These are phyloP conservation scores for Colletotrichum scovillei DNA, from an alignment of 2,329 filamentous ascomycete genomes.

Conservation along the genomic window DNA sequence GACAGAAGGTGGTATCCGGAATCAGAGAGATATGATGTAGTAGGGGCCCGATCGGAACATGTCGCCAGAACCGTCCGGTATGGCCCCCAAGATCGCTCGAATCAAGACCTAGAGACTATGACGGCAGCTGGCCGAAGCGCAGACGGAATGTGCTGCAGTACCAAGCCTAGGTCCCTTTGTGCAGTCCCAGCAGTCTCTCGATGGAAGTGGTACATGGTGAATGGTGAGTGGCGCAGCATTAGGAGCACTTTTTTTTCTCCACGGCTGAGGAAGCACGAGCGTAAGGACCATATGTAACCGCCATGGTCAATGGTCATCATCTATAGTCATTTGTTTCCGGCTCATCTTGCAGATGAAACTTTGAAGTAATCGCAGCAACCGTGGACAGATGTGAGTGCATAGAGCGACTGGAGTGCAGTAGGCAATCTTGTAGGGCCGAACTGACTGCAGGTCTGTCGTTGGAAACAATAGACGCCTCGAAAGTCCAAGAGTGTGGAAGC, in stretches of 20 bases:
- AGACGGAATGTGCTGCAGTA: background rate
- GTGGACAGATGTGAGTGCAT: background rate
- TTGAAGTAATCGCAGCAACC: background rate
- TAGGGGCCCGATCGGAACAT: slow-evolving; percentile 3
- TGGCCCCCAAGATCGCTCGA: background rate
- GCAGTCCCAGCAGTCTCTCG: background rate
- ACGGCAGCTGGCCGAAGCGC: background rate
- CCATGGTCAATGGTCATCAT: background rate
- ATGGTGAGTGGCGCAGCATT: slow-evolving; percentile 16
- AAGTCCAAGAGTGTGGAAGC: background rate
- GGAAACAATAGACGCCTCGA: background rate
- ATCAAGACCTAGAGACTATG: background rate
- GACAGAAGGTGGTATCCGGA: background rate
- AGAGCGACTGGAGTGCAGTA: slow-evolving; percentile 7
- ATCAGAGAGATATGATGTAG: background rate
- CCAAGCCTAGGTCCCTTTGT: background rate
- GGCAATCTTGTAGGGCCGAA: background rate
- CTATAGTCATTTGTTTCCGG: background rate
- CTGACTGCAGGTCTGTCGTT: background rate
- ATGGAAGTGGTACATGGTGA: background rate
- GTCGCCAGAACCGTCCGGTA: background rate
- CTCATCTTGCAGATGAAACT: background rate
- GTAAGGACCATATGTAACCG: background rate
- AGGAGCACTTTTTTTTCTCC: slow-evolving; percentile 11
- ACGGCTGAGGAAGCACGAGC: slow-evolving; percentile 1